These are phyloP conservation scores for Trichoderma brevicompactum DNA, from an alignment of 2,329 filamentous ascomycete genomes.

Conservation along the genomic window DNA sequence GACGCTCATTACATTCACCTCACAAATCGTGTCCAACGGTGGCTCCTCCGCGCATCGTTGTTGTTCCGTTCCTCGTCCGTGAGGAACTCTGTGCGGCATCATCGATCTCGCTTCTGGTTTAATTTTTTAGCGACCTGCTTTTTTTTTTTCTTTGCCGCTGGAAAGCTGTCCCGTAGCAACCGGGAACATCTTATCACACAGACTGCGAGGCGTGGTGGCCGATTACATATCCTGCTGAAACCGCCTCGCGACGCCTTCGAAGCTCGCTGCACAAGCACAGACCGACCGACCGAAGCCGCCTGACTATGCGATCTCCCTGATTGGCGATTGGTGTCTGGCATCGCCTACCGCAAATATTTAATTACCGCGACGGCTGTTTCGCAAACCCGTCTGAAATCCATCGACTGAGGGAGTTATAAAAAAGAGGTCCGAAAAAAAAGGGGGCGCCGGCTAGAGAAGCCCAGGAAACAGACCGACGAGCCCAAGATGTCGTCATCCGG, in stretches of 20 bases:
- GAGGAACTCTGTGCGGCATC: background rate
- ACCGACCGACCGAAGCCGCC: constrained; percentile 33
- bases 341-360: constrained; percentile 30
- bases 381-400: background rate
- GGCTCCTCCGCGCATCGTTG: background rate
- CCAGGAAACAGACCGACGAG: constrained; percentile 5
- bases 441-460: constrained; percentile 4
- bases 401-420: background rate
- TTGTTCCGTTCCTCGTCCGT: background rate
- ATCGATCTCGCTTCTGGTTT: background rate
- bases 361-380: constrained; percentile 12
- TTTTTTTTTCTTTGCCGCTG: background rate
- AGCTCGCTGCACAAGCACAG: constrained; percentile 36
- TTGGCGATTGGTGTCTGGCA: constrained; percentile 35
- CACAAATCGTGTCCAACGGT: constrained; percentile 13
- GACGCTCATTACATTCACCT: constrained; percentile 13
- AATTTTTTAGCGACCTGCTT: background rate
- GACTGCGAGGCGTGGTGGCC: background rate
- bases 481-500: constrained; percentile 59
- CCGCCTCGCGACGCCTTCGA: constrained; percentile 34
- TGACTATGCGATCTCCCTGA: constrained; percentile 43
- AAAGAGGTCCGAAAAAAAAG: constrained; percentile 4
- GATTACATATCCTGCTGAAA: constrained; percentile 23
- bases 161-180: background rate
- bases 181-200: background rate